Percentiles rank a stretch among this genome's conserved stretches.
Evolutionary conservation across 305 asterid species (phyloP).

Genomic region (Fraxinus paxiana): DNA sequence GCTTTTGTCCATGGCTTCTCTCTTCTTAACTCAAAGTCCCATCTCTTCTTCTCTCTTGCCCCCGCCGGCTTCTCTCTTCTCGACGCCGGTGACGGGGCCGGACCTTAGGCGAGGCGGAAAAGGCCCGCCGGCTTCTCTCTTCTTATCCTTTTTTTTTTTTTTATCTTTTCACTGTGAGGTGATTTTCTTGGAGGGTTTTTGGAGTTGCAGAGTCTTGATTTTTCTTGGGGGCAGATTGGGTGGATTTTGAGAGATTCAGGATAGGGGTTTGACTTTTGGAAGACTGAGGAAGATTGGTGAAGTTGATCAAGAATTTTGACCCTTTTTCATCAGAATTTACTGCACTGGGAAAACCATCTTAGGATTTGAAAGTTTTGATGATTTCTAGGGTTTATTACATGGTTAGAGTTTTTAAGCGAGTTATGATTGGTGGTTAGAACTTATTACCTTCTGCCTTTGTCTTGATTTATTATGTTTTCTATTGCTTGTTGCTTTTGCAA

Average conservation of each 20-base stretch:
- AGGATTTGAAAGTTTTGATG: not conserved
- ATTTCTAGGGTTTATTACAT: conserved; percentile 24
- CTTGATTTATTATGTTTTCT: not conserved
- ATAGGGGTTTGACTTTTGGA: not conserved
- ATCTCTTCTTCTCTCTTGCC: too few species aligned
- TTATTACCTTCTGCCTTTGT: conserved; percentile 5
- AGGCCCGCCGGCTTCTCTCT: too few species aligned
- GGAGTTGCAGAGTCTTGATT: not conserved
- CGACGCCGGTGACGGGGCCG: too few species aligned
- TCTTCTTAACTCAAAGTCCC: too few species aligned
- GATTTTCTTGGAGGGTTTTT: not conserved
- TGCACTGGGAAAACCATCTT: conserved; percentile 6
- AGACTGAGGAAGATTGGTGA: not conserved
- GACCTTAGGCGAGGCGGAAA: too few species aligned
- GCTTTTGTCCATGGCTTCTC: too few species aligned
- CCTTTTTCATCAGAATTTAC: not conserved
- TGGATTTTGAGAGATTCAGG: not conserved
- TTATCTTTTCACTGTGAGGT: not conserved
- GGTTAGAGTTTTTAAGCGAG: conserved; percentile 38
- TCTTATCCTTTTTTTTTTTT: too few species aligned
- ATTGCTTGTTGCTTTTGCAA: not conserved
- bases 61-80: too few species aligned
- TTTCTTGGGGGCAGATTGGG: not conserved
- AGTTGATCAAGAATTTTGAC: conserved; percentile 15
- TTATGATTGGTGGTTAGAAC: conserved; percentile 27